Conservation (phyloP, 169 alveolate genomes). For the Amoebophrya sp. region DNA sequence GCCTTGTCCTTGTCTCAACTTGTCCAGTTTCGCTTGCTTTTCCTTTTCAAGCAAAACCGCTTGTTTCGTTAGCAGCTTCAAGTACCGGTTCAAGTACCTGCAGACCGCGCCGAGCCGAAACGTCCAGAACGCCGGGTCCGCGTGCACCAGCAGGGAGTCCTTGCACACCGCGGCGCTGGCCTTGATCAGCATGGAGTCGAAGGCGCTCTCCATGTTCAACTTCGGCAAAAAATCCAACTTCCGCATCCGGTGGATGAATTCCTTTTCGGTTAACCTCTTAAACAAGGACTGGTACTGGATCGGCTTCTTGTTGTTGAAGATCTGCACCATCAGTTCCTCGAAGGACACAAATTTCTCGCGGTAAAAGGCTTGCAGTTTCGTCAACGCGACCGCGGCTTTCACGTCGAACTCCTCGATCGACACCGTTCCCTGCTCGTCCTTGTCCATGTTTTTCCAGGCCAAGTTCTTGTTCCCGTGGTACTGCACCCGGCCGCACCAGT, state of each 20-base stretch:
- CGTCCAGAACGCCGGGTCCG: not conserved
- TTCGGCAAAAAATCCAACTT: not conserved
- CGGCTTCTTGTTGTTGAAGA: not conserved
- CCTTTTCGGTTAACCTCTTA: no score
- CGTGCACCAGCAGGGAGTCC: not conserved
- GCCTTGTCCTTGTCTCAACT: no score
- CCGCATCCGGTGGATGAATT: not conserved
- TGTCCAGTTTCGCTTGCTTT: no score
- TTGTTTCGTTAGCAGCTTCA: no score
- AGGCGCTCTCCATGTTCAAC: not conserved
- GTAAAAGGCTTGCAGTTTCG: not conserved
- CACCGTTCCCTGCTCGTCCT: not conserved
- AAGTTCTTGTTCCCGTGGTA: not conserved
- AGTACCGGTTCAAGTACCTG: not conserved
- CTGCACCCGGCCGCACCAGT: not conserved
- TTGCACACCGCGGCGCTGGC: not conserved
- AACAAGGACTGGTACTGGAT: no score
- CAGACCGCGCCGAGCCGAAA: not conserved
- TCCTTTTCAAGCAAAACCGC: no score
- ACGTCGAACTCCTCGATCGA: not conserved
- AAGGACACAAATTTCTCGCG: not conserved
- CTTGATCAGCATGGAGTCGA: not conserved
- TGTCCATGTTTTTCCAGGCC: not conserved
- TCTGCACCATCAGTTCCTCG: not conserved
- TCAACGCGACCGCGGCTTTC: not conserved